phyloP scores from a whole-genome alignment of 495 filamentous ascomycete genomes.

The Penicillium taxi region DNA sequence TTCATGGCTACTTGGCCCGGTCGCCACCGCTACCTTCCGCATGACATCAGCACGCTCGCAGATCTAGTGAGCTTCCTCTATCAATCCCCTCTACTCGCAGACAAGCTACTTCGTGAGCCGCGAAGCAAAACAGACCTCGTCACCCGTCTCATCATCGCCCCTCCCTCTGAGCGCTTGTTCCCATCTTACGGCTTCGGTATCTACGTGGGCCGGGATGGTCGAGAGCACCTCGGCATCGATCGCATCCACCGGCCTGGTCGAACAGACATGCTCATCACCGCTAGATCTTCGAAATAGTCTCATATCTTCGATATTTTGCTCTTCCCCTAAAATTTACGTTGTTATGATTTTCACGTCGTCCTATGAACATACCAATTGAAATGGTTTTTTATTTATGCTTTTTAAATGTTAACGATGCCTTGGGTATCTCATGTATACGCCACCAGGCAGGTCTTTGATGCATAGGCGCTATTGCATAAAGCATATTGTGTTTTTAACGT shows the following conservation, averaged over 20 bases:
- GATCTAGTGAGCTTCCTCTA: conserved; percentile 73
- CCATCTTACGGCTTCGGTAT: conserved; percentile 56
- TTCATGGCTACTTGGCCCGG: conserved; percentile 52
- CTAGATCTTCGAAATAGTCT: conserved; percentile 24
- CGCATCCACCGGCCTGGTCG: conserved; percentile 43
- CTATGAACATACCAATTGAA: too few relatives aligned
- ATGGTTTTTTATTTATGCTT: too few relatives aligned
- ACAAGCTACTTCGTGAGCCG: conserved; percentile 55
- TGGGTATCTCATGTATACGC: too few relatives aligned
- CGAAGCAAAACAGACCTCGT: conserved; percentile 55
- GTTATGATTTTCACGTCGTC: conserved; percentile 11
- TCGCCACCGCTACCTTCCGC: conserved; percentile 54
- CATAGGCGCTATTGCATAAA: too few relatives aligned
- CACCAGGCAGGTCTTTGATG: too few relatives aligned
- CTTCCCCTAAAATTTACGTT: background rate
- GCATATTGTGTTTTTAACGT: too few relatives aligned
- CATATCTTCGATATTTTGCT: background rate
- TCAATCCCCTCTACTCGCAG: conserved; percentile 57
- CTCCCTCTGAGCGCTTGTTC: conserved; percentile 39
- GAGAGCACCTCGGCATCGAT: conserved; percentile 60
- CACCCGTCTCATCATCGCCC: conserved; percentile 47
- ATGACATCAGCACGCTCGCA: conserved; percentile 59
- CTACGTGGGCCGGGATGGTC: conserved; percentile 52
- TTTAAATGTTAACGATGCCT: too few relatives aligned
- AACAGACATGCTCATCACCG: conserved; percentile 40